phyloP scores from a whole-genome alignment of 2,329 filamentous ascomycete genomes.

The Claviceps monticola region DNA sequence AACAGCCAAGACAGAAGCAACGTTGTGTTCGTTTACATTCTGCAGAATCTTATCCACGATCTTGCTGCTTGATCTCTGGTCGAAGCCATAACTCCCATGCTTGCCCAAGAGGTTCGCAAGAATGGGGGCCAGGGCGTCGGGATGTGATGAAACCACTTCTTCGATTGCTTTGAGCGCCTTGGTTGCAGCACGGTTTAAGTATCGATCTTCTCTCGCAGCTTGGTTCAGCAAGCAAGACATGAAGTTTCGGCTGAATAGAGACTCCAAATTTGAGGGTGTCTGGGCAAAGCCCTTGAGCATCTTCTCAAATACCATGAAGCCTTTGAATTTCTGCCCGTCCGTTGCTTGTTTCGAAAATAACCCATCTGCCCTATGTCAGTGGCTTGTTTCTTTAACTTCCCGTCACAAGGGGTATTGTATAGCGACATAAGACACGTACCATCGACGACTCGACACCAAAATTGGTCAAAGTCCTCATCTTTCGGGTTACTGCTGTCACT shows the following conservation, averaged over 20 bases:
- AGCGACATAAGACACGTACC: slow-evolving; percentile 37
- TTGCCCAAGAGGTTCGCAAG: slow-evolving; percentile 55
- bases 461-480: slow-evolving; percentile 49
- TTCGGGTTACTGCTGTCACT: slow-evolving; percentile 20
- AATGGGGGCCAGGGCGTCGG: slow-evolving; percentile 44
- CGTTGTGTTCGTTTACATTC: slow-evolving; percentile 40
- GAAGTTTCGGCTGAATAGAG: slow-evolving; percentile 70
- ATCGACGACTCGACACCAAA: slow-evolving; percentile 80
- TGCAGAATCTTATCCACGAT: slow-evolving; percentile 64
- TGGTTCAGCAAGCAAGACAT: slow-evolving; percentile 75
- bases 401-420: background rate
- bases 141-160: slow-evolving; percentile 45
- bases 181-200: slow-evolving; percentile 64
- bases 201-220: slow-evolving; percentile 61
- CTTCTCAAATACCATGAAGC: slow-evolving; percentile 75
- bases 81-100: slow-evolving; percentile 64
- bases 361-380: slow-evolving; percentile 42
- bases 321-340: slow-evolving; percentile 80
- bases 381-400: background rate
- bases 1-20: slow-evolving; percentile 36
- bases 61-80: slow-evolving; percentile 74
- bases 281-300: slow-evolving; percentile 44
- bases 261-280: slow-evolving; percentile 32
- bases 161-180: slow-evolving; percentile 63
- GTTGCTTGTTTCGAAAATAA: slow-evolving; percentile 73